A percentile compares a stretch with the other conserved stretches of the same genome.
phyloP scores from a whole-genome alignment of 2,329 filamentous ascomycete species.

The Penicillium sp. region DNA sequence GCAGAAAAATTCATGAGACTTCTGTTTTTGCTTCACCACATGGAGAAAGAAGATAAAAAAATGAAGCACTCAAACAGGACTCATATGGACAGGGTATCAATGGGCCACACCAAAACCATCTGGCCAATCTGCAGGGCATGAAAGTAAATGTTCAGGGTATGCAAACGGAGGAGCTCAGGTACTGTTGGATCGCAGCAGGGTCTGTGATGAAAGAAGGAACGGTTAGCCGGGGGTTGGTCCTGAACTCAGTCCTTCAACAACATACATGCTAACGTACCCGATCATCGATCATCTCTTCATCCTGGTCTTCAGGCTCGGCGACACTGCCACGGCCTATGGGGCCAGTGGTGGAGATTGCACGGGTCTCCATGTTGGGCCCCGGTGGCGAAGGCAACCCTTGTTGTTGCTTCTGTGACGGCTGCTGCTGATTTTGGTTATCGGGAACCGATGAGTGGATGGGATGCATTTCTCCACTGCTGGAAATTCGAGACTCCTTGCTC shows the following conservation, averaged over 20 bases:
- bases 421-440: slow-evolving; percentile 47
- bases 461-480: slow-evolving; percentile 49
- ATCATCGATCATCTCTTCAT: slow-evolving; percentile 23
- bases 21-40: slow-evolving; percentile 2
- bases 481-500: slow-evolving; percentile 51
- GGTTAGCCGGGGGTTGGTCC: slow-evolving; percentile 14
- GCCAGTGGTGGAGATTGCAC: slow-evolving; percentile 73
- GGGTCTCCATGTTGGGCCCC: slow-evolving; percentile 64
- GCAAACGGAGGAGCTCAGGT: slow-evolving; percentile 44
- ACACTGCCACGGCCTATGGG: slow-evolving; percentile 61
- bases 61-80: slow-evolving; percentile 19
- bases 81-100: slow-evolving; percentile 38
- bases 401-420: slow-evolving; percentile 17
- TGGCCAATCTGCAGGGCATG: slow-evolving; percentile 32
- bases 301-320: slow-evolving; percentile 60
- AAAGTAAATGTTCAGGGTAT: slow-evolving; percentile 36
- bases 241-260: slow-evolving; percentile 10
- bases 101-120: slow-evolving; percentile 35
- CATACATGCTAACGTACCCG: slow-evolving; percentile 20
- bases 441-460: slow-evolving; percentile 38
- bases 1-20: slow-evolving; percentile 13
- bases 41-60: slow-evolving; percentile 6
- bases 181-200: slow-evolving; percentile 58
- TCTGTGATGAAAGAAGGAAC: slow-evolving; percentile 33
- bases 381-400: slow-evolving; percentile 26